Conservation (phyloP, 1,284 basidiomycete genomes). For the Tetrapyrgos nigripes region DNA sequence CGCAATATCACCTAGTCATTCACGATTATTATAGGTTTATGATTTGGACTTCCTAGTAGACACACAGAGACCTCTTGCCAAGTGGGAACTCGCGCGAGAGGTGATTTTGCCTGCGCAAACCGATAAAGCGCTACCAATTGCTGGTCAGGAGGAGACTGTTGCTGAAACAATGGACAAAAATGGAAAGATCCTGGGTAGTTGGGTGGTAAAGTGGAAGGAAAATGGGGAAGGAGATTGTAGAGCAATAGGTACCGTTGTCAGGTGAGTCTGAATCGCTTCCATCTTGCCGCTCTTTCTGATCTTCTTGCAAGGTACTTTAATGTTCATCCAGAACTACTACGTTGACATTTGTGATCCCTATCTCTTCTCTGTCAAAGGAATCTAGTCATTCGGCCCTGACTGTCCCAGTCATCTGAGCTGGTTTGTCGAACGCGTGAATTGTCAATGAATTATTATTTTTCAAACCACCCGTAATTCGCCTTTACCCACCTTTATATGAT, state of each 20-base stretch:
- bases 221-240: conserved; percentile 66
- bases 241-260: conserved; percentile 62
- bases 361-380: too few relatives aligned
- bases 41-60: conserved; percentile 76
- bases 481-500: too few relatives aligned
- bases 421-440: too few relatives aligned
- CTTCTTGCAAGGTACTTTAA: background rate
- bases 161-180: conserved; percentile 73
- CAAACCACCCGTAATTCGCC: too few relatives aligned
- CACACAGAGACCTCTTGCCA: conserved; percentile 77
- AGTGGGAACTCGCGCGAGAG: conserved; percentile 75
- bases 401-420: too few relatives aligned
- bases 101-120: conserved; percentile 50
- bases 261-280: conserved; percentile 49
- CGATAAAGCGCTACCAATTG: conserved; percentile 40
- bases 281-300: background rate
- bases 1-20: background rate
- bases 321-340: conserved; percentile 12
- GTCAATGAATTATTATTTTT: too few relatives aligned
- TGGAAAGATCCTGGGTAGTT: conserved; percentile 74
- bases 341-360: too few relatives aligned
- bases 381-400: background rate
- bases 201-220: conserved; percentile 76
- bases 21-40: conserved; percentile 63
- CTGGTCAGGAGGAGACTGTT: conserved; percentile 73